Percentiles rank a stretch among this genome's conserved stretches.
Evolutionary conservation across 805 yeast genomes (phyloP).

Genomic region (Cyberlindnera mrakii): DNA sequence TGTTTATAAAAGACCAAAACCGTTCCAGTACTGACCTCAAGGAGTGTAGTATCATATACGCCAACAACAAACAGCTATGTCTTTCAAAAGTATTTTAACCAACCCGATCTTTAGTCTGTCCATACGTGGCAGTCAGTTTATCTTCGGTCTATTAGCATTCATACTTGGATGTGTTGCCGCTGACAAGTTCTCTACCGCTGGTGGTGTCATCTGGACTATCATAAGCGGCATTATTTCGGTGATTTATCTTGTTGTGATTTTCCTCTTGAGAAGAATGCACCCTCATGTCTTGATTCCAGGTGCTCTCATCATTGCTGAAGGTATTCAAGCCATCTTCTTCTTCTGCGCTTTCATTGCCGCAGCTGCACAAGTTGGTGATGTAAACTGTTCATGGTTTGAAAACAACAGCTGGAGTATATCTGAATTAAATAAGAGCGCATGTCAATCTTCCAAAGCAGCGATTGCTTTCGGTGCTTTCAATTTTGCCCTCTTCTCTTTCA

Average conservation of each 20-base stretch:
- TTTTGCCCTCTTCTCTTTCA: constrained; percentile 10
- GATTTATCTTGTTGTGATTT: constrained; percentile 4
- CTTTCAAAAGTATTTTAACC: background rate
- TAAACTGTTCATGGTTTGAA: constrained; percentile 2
- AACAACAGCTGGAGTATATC: background rate
- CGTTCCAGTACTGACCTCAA: too few species aligned
- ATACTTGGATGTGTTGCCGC: constrained; percentile 9
- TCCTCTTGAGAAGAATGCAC: constrained; percentile 2
- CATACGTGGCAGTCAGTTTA: constrained; percentile 10
- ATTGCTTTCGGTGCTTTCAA: constrained; percentile 18
- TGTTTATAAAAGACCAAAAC: too few species aligned
- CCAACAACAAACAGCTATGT: background rate
- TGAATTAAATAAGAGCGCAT: constrained; percentile 1
- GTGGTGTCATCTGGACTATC: constrained; percentile 10
- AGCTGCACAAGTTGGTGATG: constrained; percentile 13
- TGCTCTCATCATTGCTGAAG: constrained; percentile 9
- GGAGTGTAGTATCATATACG: too few species aligned
- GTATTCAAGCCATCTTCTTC: constrained; percentile 9
- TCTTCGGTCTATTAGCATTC: constrained; percentile 11
- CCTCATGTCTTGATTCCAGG: constrained; percentile 11
- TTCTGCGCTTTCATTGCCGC: constrained; percentile 16
- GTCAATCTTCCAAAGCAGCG: constrained; percentile 15
- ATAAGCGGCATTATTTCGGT: constrained; percentile 9
- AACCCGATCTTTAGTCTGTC: constrained; percentile 4
- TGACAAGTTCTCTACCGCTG: constrained; percentile 4